Base-by-base conservation (phyloP, 108 stramenopile species). In the Phaeodactylum tricornutum region DNA sequence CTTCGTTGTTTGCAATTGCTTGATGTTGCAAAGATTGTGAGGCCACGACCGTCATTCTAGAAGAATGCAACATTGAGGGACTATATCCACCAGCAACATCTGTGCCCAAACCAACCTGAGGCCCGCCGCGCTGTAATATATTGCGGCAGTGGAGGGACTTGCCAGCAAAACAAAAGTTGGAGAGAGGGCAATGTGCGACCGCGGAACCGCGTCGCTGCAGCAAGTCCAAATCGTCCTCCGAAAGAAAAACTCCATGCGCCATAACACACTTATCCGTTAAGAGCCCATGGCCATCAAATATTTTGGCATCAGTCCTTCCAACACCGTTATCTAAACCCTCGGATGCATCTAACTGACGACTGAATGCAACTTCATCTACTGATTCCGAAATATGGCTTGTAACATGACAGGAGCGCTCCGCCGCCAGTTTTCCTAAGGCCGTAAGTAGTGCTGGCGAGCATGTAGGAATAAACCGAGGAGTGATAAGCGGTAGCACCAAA, bases 11-110 rank as follows among this genome's bases (percentile, higher is more conserved):
- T 17, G 51, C 34, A 23, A 35, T 43, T 35, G 11, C 25, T 55
- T 41, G 28, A 40, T 43, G 19, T 64, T 20, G 29, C 29, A 22
- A 29, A 48, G 16, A 4, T 33, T 9, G 29, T 25, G 51, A 53
- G 11, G 80, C 79, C 23, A 82, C 34, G 17, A 81, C 72, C 9
- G 84, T 61, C 31, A 57, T 50, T 19, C 84, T 65, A 3, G 55
- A 16, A 7, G 74, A 50, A 57, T 64, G 54, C 7, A 85, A 47
- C 56, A 85, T 81, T 34, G 71, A 74, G 1, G 72, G 29, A 47
- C 50, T 42, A 51, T 81, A 77, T 9, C 84, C 84, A 33, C 84
- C 84, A 17, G 79, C 77, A 16, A 85, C 72, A 51, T 81, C 84
- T 2, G 84, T 81, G 19, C 84, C 84, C 19, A 85, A 51, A 3